Evolutionary conservation across 2,329 filamentous ascomycete species (phyloP).

Genomic region (Nemania bipapillata): DNA sequence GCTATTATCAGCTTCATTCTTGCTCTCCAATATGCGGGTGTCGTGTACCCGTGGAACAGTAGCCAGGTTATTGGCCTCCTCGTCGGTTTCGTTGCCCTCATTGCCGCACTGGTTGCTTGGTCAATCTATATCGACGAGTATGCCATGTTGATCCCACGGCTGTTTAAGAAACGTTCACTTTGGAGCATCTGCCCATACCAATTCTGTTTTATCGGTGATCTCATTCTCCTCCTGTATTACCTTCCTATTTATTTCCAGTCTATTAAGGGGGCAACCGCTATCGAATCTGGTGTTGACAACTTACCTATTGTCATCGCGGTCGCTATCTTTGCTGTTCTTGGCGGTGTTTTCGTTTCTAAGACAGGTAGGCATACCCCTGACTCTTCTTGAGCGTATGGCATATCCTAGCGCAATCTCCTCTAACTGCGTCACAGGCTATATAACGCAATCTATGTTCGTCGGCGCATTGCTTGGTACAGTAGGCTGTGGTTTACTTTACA

Average conservation of each 20-base stretch:
- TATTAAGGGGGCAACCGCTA: slow-evolving; percentile 50
- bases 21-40: slow-evolving; percentile 52
- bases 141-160: slow-evolving; percentile 34
- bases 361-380: too few relatives aligned
- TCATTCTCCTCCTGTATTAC: slow-evolving; percentile 50
- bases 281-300: slow-evolving; percentile 51
- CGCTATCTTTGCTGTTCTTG: not conserved
- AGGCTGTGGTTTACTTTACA: too few relatives aligned
- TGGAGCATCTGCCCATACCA: not conserved
- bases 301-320: slow-evolving; percentile 50
- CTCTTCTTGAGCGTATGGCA: too few relatives aligned
- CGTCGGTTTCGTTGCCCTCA: slow-evolving; percentile 46
- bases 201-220: slow-evolving; percentile 13
- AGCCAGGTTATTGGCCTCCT: slow-evolving; percentile 53
- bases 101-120: slow-evolving; percentile 42
- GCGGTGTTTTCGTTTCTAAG: not conserved
- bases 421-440: too few relatives aligned
- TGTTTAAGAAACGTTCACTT: slow-evolving; percentile 7
- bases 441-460: not conserved
- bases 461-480: not conserved
- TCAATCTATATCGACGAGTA: slow-evolving; percentile 33
- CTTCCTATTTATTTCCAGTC: slow-evolving; percentile 46
- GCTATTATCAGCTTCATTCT: slow-evolving; percentile 54
- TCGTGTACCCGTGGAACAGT: not conserved
- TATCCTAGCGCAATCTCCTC: too few relatives aligned